phyloP scores from a whole-genome alignment of 345 rosid genomes.

The Physaria fendleri region DNA sequence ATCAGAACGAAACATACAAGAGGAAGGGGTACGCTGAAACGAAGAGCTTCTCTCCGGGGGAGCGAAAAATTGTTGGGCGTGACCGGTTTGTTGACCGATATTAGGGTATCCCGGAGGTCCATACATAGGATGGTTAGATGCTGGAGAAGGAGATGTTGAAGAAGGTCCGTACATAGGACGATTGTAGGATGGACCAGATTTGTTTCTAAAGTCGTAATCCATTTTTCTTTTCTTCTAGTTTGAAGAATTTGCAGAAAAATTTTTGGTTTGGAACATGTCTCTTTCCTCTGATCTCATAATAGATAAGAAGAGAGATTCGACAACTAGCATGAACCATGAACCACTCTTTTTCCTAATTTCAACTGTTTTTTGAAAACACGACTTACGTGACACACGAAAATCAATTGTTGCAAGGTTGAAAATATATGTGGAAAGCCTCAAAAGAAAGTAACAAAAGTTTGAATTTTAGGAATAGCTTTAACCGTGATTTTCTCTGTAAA shows the following conservation, averaged over 20 bases:
- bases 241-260: background rate
- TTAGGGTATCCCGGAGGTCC: slow-evolving; percentile 58
- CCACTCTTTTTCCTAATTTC: background rate
- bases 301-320: slow-evolving; percentile 8
- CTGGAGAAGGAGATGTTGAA: slow-evolving; percentile 25
- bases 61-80: slow-evolving; percentile 32
- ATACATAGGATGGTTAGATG: slow-evolving; percentile 43
- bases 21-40: slow-evolving; percentile 25
- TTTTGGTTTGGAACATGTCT: background rate
- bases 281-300: slow-evolving; percentile 9
- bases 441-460: slow-evolving; percentile 6
- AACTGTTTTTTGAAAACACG: slow-evolving; percentile 21
- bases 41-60: slow-evolving; percentile 42
- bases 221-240: slow-evolving; percentile 2
- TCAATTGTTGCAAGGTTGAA: slow-evolving; percentile 9
- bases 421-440: background rate
- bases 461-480: background rate
- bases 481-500: slow-evolving; percentile 27
- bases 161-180: slow-evolving; percentile 43
- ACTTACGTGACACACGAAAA: slow-evolving; percentile 6
- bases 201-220: slow-evolving; percentile 53
- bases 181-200: slow-evolving; percentile 33
- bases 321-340: slow-evolving; percentile 16
- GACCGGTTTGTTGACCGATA: slow-evolving; percentile 47
- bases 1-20: slow-evolving; percentile 35